These are phyloP conservation scores for Tilletia caries DNA, from an alignment of 1,284 basidiomycete genomes.

Conservation along the genomic window DNA sequence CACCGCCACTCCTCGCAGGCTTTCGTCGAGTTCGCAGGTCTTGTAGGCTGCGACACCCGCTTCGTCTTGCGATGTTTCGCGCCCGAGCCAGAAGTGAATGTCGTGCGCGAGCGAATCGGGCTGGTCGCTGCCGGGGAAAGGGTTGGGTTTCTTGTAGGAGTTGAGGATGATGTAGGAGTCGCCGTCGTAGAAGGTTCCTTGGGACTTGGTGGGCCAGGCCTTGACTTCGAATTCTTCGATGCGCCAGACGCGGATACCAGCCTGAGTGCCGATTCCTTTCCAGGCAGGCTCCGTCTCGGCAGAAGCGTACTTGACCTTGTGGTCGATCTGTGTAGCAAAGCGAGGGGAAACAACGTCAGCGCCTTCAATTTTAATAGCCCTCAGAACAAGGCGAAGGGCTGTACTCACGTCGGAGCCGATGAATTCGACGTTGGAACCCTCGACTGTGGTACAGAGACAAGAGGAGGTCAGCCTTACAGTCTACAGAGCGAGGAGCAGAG, in stretches of 20 bases:
- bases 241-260: slow-evolving; percentile 61
- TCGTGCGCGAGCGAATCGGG: slow-evolving; percentile 64
- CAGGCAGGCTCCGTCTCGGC: slow-evolving; percentile 62
- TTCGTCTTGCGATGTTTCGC: slow-evolving; percentile 64
- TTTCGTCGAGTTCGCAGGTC: slow-evolving; percentile 67
- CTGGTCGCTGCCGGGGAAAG: neutral
- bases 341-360: neutral
- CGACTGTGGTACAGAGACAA: slow-evolving; percentile 41
- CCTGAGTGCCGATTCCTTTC: slow-evolving; percentile 57
- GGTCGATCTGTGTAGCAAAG: slow-evolving; percentile 57
- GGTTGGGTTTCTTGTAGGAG: slow-evolving; percentile 52
- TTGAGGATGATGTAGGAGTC: slow-evolving; percentile 67
- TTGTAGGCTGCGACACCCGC: slow-evolving; percentile 66
- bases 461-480: neutral
- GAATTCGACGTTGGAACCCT: slow-evolving; percentile 66
- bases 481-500: neutral
- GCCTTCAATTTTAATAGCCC: neutral
- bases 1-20: slow-evolving; percentile 62
- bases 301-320: slow-evolving; percentile 61
- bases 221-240: slow-evolving; percentile 63
- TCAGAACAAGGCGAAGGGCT: neutral
- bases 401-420: slow-evolving; percentile 38
- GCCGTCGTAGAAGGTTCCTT: slow-evolving; percentile 64
- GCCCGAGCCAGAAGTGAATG: slow-evolving; percentile 67
- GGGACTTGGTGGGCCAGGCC: slow-evolving; percentile 60